Base-by-base conservation (phyloP, 768 basidiomycete genomes). In the Mycena chlorophos region DNA sequence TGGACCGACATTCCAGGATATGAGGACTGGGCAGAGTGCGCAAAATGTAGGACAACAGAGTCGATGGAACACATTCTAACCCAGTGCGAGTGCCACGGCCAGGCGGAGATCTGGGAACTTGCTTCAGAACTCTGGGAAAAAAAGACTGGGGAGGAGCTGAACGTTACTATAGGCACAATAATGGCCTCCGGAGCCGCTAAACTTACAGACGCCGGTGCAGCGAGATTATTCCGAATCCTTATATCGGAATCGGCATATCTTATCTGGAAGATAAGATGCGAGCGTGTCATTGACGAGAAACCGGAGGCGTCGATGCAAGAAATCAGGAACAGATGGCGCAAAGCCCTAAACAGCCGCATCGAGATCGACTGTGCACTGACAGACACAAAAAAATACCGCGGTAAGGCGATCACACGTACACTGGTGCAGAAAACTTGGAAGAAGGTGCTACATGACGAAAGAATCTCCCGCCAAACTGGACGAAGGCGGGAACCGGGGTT, bases 241-340 rank as follows among this genome's bases (percentile, higher is more conserved):
- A 26, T 53, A 8, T 47, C 56, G 1, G 56, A 52, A 17, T 51
- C 51, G 2, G 42, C 56, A 19, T 40, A 51, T 30, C 25, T 57
- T 10, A 46, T 40, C 4, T 57, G 56, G 56, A 4, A 25, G n/a
- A 30, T 57, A 3, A 27, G 56, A 20, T 31, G 29, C 17, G 40
- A 51, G n/a, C 34, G 55, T 14, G 54, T 55, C 5, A 49, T 55
- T 12, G 17, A 25, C 3, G 34, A 37, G 12, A 38, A 51, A 51
- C 19, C 25, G 20, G 25, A 26, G 5, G 43, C 50, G 1, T 51
- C 55, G 13, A 13, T n/a, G 0, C 5, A 3, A 8, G 55, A 56
- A 38, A 46, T 56, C 26, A 23, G 45, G 20, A 56, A 56, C 39
- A 17, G 39, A 6, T 56, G 55, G 54, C 5, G 19, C 3, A 28